Conservation (phyloP, 1,284 basidiomycete species). For the Microbotryum intermedium region DNA sequence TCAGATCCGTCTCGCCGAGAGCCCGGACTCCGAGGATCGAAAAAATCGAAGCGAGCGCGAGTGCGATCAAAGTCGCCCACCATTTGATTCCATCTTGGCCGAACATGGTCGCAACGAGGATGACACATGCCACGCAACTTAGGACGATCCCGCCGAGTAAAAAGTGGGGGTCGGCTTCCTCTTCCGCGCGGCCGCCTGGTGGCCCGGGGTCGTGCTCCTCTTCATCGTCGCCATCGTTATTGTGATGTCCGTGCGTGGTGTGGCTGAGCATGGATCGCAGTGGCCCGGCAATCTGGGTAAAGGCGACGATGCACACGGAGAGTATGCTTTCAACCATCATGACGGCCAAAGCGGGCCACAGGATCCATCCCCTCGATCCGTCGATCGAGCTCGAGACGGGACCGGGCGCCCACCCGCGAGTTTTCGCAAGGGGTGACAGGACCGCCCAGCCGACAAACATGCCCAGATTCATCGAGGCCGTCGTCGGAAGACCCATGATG, state of each 20-base stretch:
- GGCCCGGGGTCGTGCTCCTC: constrained; percentile 36
- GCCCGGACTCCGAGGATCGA: constrained; percentile 85
- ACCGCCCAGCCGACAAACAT: constrained; percentile 95
- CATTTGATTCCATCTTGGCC: constrained; percentile 82
- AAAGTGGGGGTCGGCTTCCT: constrained; percentile 71
- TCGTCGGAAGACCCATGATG: constrained; percentile 95
- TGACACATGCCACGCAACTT: constrained; percentile 62
- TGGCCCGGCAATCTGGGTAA: constrained; percentile 45
- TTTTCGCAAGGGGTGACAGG: constrained; percentile 74
- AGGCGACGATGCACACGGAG: constrained; percentile 63
- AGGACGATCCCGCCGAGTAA: constrained; percentile 60
- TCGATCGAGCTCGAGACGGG: constrained; percentile 71
- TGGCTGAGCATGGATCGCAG: not conserved
- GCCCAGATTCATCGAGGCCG: constrained; percentile 84
- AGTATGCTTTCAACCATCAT: constrained; percentile 85
- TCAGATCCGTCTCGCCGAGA: constrained; percentile 84
- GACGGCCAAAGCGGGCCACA: constrained; percentile 89
- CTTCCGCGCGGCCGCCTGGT: constrained; percentile 35
- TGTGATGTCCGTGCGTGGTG: constrained; percentile 6
- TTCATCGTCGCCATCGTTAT: constrained; percentile 26
- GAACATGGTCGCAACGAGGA: constrained; percentile 78
- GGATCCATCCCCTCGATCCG: constrained; percentile 59
- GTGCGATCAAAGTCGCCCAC: constrained; percentile 83
- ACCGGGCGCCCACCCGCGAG: constrained; percentile 80
- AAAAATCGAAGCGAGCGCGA: constrained; percentile 69